Evolutionary conservation across 345 rosid genomes (phyloP).

Genomic region (Corchorus olitorius): DNA sequence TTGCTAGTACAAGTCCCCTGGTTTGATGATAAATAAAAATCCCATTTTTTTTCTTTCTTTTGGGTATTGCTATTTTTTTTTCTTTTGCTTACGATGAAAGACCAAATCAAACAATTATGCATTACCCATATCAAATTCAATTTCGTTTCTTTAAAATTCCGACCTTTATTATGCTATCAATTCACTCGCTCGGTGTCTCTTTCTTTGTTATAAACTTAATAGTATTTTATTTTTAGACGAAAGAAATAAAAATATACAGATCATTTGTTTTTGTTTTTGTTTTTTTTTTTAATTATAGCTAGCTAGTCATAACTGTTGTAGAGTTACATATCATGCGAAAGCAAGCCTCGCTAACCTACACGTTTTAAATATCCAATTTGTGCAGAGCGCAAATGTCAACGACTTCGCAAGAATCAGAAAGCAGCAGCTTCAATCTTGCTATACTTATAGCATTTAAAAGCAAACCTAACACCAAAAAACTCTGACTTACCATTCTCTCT

Average conservation of each 20-base stretch:
- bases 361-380: background rate
- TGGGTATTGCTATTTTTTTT: no score
- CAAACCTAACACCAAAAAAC: slow-evolving; percentile 24
- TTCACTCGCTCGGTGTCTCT: background rate
- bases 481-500: slow-evolving; percentile 17
- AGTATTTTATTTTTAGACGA: background rate
- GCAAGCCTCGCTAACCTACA: background rate
- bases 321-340: background rate
- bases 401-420: slow-evolving; percentile 1
- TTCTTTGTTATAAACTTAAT: no score
- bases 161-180: background rate
- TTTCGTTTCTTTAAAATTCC: background rate
- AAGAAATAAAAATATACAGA: background rate
- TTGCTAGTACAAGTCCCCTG: background rate
- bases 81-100: background rate
- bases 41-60: no score
- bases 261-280: no score
- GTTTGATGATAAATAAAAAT: background rate
- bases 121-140: background rate
- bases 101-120: background rate
- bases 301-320: no score
- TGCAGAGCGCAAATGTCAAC: slow-evolving; percentile 34
- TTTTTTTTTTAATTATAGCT: no score
- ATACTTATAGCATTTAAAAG: slow-evolving; percentile 16
- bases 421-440: background rate